These are phyloP conservation scores for Ceratocystis alfenasii DNA, from an alignment of 2,329 filamentous ascomycete species.

Conservation along the genomic window DNA sequence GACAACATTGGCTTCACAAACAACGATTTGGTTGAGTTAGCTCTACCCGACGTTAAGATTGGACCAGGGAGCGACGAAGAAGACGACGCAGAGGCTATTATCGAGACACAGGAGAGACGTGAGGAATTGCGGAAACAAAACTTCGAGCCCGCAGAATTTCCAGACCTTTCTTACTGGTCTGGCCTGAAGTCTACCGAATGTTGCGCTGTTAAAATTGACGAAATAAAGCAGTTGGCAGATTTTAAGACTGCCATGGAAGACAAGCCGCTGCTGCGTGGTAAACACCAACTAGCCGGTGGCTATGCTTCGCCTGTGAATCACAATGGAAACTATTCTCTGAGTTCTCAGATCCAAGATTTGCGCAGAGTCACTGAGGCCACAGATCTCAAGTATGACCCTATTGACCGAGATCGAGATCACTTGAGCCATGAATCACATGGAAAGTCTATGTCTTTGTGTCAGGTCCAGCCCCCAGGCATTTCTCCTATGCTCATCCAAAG, in stretches of 20 bases:
- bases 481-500: neutral
- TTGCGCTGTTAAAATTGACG: neutral
- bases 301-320: neutral
- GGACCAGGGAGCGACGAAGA: neutral
- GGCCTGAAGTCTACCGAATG: neutral
- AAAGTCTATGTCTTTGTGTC: neutral
- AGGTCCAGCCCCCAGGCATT: neutral
- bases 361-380: neutral
- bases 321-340: neutral
- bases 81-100: neutral
- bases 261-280: neutral
- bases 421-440: neutral
- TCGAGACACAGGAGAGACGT: slow-evolving; percentile 2
- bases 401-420: neutral
- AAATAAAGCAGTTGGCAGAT: neutral
- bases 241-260: neutral
- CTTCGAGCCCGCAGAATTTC: neutral
- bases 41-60: neutral
- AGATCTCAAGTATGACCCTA: neutral
- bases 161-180: neutral
- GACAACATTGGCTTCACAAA: neutral
- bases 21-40: neutral
- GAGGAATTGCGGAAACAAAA: neutral
- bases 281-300: neutral
- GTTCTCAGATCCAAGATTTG: neutral